phyloP scores from a whole-genome alignment of 78 protist species.

The Pelomyxa schiedti region DNA sequence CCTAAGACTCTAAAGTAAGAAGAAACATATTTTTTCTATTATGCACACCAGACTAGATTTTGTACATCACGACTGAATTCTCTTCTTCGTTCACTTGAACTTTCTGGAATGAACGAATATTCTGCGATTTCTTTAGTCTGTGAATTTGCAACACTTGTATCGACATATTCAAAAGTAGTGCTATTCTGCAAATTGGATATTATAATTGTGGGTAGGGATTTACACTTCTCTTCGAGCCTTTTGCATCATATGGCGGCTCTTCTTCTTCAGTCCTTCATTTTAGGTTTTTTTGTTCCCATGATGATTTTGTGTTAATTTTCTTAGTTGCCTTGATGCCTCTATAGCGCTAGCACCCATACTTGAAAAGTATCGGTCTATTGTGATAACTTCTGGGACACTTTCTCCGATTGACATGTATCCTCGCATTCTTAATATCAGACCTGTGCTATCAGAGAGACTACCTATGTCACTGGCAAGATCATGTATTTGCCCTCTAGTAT shows the following conservation, averaged over 20 bases:
- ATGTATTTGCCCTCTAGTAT: constrained; percentile 57
- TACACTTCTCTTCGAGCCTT: constrained; percentile 79
- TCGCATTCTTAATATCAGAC: constrained; percentile 71
- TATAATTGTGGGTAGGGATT: constrained; percentile 38
- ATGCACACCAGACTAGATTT: constrained; percentile 27
- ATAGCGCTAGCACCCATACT: constrained; percentile 85
- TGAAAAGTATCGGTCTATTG: constrained; percentile 46
- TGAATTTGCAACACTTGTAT: constrained; percentile 75
- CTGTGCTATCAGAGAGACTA: constrained; percentile 44
- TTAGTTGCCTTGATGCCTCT: constrained; percentile 85
- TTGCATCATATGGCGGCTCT: constrained; percentile 45
- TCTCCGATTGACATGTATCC: constrained; percentile 95
- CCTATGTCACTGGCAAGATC: constrained; percentile 53
- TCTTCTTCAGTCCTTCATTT: constrained; percentile 51
- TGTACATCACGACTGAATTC: constrained; percentile 72
- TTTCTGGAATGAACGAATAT: constrained; percentile 63
- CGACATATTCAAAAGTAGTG: constrained; percentile 66
- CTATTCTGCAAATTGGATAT: not conserved
- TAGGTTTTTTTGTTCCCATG: not conserved
- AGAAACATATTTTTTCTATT: too few relatives aligned
- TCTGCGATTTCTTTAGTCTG: constrained; percentile 51
- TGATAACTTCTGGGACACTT: constrained; percentile 81
- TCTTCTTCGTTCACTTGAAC: constrained; percentile 78
- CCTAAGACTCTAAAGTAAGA: constrained; percentile 13
- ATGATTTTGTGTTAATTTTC: constrained; percentile 3